Percentiles rank a stretch among this genome's conserved stretches.
Evolutionary conservation across 1,139 yeast species (phyloP).

Genomic region (Scheffersomyces illinoinensis): DNA sequence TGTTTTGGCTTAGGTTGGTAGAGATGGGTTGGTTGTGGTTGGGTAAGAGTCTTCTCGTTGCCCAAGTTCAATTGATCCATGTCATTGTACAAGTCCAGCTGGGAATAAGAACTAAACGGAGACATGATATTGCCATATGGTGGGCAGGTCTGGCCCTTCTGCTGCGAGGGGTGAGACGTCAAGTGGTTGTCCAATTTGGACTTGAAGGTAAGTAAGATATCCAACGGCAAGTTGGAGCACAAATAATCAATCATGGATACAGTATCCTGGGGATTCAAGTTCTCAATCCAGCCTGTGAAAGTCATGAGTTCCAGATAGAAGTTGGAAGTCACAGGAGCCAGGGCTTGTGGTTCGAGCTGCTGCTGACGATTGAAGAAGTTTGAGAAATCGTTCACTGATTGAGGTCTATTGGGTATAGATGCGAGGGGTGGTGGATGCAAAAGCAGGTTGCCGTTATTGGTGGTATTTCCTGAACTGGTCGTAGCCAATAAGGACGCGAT

Average conservation of each 20-base stretch:
- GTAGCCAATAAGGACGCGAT: slow-evolving; percentile 11
- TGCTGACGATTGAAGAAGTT: slow-evolving; percentile 26
- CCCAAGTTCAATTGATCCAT: slow-evolving; percentile 32
- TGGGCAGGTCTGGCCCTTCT: slow-evolving; percentile 10
- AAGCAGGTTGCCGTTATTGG: slow-evolving; percentile 7
- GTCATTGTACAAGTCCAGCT: slow-evolving; percentile 24
- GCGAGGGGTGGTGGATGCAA: slow-evolving; percentile 17
- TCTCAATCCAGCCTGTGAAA: slow-evolving; percentile 61
- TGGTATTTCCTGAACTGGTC: slow-evolving; percentile 1
- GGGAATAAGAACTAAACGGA: slow-evolving; percentile 3
- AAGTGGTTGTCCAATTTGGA: slow-evolving; percentile 38
- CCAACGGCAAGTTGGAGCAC: slow-evolving; percentile 51
- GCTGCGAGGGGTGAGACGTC: slow-evolving; percentile 19
- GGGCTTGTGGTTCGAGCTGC: slow-evolving; percentile 17
- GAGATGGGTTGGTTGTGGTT: slow-evolving; percentile 13
- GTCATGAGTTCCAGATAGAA: slow-evolving; percentile 49
- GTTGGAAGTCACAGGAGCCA: slow-evolving; percentile 15
- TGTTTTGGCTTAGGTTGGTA: slow-evolving; percentile 44
- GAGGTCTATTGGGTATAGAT: slow-evolving; percentile 43
- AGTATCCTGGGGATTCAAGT: slow-evolving; percentile 56
- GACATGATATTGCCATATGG: slow-evolving; percentile 9
- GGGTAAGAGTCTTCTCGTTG: slow-evolving; percentile 2
- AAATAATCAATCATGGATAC: slow-evolving; percentile 60
- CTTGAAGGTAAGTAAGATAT: slow-evolving; percentile 47
- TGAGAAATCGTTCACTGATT: slow-evolving; percentile 44